These are phyloP conservation scores for Zygosaccharomyces kombuchaensis DNA, from an alignment of 805 yeast genomes.

Conservation along the genomic window DNA sequence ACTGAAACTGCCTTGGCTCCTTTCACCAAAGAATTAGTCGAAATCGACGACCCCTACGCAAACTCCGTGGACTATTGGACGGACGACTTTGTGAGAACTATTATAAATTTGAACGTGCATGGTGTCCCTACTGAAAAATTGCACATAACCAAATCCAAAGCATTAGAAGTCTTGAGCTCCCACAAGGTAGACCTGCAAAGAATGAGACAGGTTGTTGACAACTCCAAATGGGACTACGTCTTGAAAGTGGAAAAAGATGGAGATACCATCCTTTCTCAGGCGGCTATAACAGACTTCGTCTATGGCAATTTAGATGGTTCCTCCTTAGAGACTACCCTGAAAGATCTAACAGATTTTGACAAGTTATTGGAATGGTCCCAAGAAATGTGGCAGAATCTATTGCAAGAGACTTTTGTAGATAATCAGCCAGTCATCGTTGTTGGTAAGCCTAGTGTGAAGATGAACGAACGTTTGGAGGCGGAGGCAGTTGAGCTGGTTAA, in stretches of 20 bases:
- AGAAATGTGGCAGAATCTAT: constrained; percentile 61
- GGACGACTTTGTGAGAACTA: constrained; percentile 65
- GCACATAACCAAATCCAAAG: constrained; percentile 47
- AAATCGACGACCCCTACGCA: constrained; percentile 76
- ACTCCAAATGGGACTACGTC: constrained; percentile 56
- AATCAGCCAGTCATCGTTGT: constrained; percentile 62
- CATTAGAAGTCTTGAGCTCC: constrained; percentile 47
- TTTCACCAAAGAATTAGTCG: constrained; percentile 67
- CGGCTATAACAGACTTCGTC: constrained; percentile 72
- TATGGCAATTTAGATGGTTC: constrained; percentile 67
- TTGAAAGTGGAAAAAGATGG: constrained; percentile 61
- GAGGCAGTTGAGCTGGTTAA: constrained; percentile 47
- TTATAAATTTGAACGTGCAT: constrained; percentile 49
- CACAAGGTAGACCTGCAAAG: constrained; percentile 64
- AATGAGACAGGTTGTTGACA: constrained; percentile 64
- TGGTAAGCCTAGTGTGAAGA: constrained; percentile 58
- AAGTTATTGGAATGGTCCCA: constrained; percentile 54
- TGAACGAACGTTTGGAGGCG: constrained; percentile 50
- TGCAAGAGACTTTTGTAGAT: constrained; percentile 50
- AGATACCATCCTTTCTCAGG: constrained; percentile 49
- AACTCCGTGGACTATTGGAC: constrained; percentile 64
- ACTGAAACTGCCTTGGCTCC: constrained; percentile 75
- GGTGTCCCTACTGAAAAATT: constrained; percentile 75
- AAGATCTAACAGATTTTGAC: constrained; percentile 52
- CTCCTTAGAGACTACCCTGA: constrained; percentile 52